Conservation (phyloP, 148 eudicot species). For the Rhododendron henanense region DNA sequence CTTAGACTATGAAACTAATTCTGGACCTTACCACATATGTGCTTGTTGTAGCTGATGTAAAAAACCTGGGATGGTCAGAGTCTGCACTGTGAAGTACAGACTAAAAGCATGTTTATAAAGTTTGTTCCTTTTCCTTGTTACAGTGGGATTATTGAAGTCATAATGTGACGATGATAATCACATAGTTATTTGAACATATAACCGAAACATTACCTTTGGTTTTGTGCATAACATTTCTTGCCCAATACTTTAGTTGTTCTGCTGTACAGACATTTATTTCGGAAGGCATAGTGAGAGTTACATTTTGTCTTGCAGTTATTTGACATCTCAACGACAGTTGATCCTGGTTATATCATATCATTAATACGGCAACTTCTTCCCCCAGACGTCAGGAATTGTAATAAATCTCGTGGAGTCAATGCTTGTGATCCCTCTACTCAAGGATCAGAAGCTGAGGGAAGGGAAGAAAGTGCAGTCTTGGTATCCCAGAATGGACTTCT, state of each 20-base stretch:
- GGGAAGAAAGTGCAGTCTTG: conserved; percentile 23
- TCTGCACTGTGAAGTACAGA: not conserved
- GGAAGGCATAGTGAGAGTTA: not conserved
- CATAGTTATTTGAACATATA: not conserved
- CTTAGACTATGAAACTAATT: not conserved
- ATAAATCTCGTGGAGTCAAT: conserved; percentile 19
- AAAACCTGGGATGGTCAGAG: not conserved
- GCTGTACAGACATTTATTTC: not conserved
- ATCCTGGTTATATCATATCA: conserved; percentile 85
- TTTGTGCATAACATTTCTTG: not conserved
- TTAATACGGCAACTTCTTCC: conserved; percentile 88
- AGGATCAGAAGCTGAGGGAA: conserved; percentile 23
- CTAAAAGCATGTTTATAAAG: not conserved
- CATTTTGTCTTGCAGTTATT: conserved; percentile 49
- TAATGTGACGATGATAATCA: not conserved
- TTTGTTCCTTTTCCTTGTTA: not conserved
- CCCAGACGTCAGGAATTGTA: conserved; percentile 25
- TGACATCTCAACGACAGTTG: conserved; percentile 85
- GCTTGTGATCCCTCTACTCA: conserved; percentile 15
- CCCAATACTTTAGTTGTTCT: not conserved
- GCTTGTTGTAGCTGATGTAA: not conserved
- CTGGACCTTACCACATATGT: not conserved
- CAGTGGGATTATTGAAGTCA: not conserved
- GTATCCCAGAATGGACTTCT: conserved; percentile 27
- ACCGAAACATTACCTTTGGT: not conserved